Base-by-base conservation (phyloP, 23 red algal species). In the Cyanidiococcus yangmingshanensis region DNA sequence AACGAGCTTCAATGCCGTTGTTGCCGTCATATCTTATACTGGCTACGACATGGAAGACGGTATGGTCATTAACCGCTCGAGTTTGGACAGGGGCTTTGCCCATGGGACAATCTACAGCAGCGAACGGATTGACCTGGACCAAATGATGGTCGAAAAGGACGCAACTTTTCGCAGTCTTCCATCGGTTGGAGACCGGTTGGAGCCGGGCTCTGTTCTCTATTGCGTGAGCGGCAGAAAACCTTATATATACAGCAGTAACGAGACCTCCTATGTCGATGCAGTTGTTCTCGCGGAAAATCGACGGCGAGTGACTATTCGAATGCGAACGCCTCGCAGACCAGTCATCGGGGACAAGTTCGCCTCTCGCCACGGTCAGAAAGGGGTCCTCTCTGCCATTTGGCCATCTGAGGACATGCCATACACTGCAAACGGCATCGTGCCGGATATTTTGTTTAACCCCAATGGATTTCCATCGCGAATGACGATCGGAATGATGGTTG, bases 1-100 rank as follows among this genome's bases (percentile, higher is more conserved):
- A 58, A 89, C 88, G 68, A 88, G 94, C 41, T 76, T 84, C 27
- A 98, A 98, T 82, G 94, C 88, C 17, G 86, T 98, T 35, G 85
- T 98, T 75, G 94, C 94, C 21, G 94, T 98, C 24, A 85, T 98
- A 25, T 87, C 82, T 54, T 98, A 98, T 57, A 86, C 85, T 16
- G 94, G 94, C 36, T 89, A 98, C 76, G 94, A 98, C 68, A 98
- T 98, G 86, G 94, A 98, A 63, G 94, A 98, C 82, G 94, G 87
- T 0, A 63, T 98, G 58, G 80, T 91, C 15, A 87, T 98, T 21
- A 98, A 98, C 78, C 84, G 83, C 54, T 82, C 84, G 0, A 92
- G 88, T 45, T 41, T 91, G 35, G 88, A 98, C 58, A 82, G 94
- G 30, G 94, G 94, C 1, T 84, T 92, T 71, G 82, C 83, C 36